phyloP scores from a whole-genome alignment of 106 monocot genomes.

The Dendrobium chrysotoxum region DNA sequence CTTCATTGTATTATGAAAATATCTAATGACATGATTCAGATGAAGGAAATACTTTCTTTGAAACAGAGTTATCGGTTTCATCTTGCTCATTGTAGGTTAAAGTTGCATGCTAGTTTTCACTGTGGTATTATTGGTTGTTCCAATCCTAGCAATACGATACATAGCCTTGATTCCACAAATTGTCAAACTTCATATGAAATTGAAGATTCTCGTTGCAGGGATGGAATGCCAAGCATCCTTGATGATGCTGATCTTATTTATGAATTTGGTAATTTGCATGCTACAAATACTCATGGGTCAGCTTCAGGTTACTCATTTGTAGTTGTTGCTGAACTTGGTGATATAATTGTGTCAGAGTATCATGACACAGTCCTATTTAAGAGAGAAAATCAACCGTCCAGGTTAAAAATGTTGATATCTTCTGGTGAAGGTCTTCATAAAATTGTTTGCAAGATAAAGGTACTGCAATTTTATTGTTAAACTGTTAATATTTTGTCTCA shows the following conservation, averaged over 20 bases:
- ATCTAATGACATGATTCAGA: slow-evolving; percentile 14
- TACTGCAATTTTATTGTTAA: slow-evolving; percentile 7
- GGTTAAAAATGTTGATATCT: slow-evolving; percentile 21
- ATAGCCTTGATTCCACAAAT: slow-evolving; percentile 5
- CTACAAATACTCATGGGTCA: neutral
- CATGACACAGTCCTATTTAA: slow-evolving; percentile 16
- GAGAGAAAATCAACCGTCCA: slow-evolving; percentile 20
- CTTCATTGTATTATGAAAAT: slow-evolving; percentile 12
- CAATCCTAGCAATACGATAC: neutral
- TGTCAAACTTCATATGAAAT: neutral
- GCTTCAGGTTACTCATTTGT: slow-evolving; percentile 24
- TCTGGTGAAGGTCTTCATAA: slow-evolving; percentile 20
- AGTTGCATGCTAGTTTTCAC: slow-evolving; percentile 21
- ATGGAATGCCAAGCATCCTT: slow-evolving; percentile 1
- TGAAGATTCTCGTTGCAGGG: neutral
- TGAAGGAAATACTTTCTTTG: slow-evolving; percentile 13
- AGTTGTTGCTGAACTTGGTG: slow-evolving; percentile 34
- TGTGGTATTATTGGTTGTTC: slow-evolving; percentile 8
- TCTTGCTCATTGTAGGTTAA: slow-evolving; percentile 21
- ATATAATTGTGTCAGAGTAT: slow-evolving; percentile 35
- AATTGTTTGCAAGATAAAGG: slow-evolving; percentile 52
- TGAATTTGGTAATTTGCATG: slow-evolving; percentile 8
- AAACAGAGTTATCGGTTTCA: slow-evolving; percentile 24
- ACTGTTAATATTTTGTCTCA: neutral
- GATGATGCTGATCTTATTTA: slow-evolving; percentile 3